Conservation (phyloP, 208 protist species). For the Leptomonas seymouri region DNA sequence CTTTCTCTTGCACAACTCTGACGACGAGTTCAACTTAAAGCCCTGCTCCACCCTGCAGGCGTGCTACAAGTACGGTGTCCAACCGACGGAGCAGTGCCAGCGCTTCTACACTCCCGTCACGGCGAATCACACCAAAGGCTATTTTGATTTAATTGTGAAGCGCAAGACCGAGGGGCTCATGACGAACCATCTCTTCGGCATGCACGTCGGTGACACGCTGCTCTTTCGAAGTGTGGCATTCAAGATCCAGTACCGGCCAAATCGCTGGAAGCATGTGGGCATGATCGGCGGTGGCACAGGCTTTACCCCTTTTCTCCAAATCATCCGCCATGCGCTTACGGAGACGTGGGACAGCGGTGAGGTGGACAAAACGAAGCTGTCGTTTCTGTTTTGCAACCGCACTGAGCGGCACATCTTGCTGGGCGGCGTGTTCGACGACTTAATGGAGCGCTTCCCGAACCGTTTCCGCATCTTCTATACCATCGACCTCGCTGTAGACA, state of each 20-base stretch:
- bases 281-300: slow-evolving; percentile 95
- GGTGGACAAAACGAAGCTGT: slow-evolving; percentile 88
- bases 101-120: slow-evolving; percentile 93
- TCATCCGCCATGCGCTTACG: slow-evolving; percentile 80
- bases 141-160: slow-evolving; percentile 93
- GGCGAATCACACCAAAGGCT: slow-evolving; percentile 80
- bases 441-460: slow-evolving; percentile 61
- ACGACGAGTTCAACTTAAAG: slow-evolving; percentile 87
- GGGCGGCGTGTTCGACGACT: slow-evolving; percentile 83
- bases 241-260: slow-evolving; percentile 88
- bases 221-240: slow-evolving; percentile 82
- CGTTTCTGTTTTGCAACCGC: slow-evolving; percentile 93
- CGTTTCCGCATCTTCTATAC: slow-evolving; percentile 93
- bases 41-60: slow-evolving; percentile 88
- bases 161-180: slow-evolving; percentile 76
- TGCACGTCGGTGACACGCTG: slow-evolving; percentile 87
- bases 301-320: slow-evolving; percentile 95
- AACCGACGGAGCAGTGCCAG: slow-evolving; percentile 82
- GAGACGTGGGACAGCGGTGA: slow-evolving; percentile 65
- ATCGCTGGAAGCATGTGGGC: slow-evolving; percentile 86
- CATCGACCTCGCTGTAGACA: slow-evolving; percentile 80
- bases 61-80: slow-evolving; percentile 89
- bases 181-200: slow-evolving; percentile 88
- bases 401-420: slow-evolving; percentile 94
- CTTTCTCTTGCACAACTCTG: slow-evolving; percentile 72